Evolutionary conservation across 2,329 filamentous ascomycete species (phyloP).

Genomic region (Gliomastix tumulicola): DNA sequence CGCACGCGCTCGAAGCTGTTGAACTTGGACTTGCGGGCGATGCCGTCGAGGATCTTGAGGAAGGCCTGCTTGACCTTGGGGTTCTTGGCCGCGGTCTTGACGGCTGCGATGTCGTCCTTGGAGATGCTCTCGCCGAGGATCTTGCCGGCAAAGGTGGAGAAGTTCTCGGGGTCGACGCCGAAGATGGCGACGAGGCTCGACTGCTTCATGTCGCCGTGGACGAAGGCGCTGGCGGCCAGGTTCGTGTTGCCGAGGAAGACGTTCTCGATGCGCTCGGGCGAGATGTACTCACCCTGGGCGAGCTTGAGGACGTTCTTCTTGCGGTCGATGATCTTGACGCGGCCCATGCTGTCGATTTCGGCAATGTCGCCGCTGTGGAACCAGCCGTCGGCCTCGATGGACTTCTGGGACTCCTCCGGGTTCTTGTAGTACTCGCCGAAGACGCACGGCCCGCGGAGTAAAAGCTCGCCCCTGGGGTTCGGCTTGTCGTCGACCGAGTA

Average conservation of each 20-base stretch:
- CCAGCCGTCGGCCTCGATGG: constrained; percentile 84
- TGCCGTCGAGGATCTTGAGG: constrained; percentile 68
- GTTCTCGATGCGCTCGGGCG: constrained; percentile 94
- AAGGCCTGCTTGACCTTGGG: constrained; percentile 68
- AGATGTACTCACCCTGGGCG: constrained; percentile 95
- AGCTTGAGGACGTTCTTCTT: constrained; percentile 99
- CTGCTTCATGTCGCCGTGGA: constrained; percentile 84
- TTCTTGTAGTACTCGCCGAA: constrained; percentile 91
- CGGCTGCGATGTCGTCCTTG: constrained; percentile 55
- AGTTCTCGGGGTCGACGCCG: constrained; percentile 77
- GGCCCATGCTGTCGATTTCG: constrained; percentile 75
- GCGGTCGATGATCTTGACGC: constrained; percentile 90
- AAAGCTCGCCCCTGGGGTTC: constrained; percentile 80
- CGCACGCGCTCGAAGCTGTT: constrained; percentile 83
- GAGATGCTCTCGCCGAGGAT: constrained; percentile 62
- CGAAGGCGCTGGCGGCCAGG: constrained; percentile 73
- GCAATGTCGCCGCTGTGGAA: constrained; percentile 95
- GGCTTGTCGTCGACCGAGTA: constrained; percentile 86
- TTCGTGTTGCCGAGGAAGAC: constrained; percentile 78
- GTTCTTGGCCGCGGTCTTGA: constrained; percentile 62
- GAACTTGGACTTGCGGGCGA: constrained; percentile 79
- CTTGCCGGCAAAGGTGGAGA: constrained; percentile 74
- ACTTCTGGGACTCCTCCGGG: constrained; percentile 75
- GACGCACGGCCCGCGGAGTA: constrained; percentile 71
- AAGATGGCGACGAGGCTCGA: constrained; percentile 80